phyloP scores from a whole-genome alignment of 2,329 filamentous ascomycete genomes.

The Sclerotiophoma versabilis region DNA sequence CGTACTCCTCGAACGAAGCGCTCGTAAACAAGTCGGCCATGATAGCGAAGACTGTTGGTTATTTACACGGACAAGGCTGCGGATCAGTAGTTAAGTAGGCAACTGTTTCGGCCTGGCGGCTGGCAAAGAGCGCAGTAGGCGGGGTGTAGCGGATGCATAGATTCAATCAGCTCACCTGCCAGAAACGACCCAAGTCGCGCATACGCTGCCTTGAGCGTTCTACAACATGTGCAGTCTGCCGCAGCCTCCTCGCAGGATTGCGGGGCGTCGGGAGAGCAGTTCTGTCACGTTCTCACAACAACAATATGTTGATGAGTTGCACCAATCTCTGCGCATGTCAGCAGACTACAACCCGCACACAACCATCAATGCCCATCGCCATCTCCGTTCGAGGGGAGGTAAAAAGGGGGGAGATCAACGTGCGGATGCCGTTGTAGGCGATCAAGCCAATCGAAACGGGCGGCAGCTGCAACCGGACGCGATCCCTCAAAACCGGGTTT shows the following conservation, averaged over 20 bases:
- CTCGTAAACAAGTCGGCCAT: conserved; percentile 9
- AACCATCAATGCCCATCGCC: no score
- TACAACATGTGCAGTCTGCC: conserved; percentile 1
- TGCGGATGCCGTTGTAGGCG: conserved; percentile 2
- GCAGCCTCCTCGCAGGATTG: neutral
- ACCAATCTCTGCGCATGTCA: neutral
- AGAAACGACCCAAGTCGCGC: neutral
- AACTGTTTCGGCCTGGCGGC: neutral
- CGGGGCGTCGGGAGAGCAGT: neutral
- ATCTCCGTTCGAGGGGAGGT: neutral
- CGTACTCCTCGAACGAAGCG: conserved; percentile 22
- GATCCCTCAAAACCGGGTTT: conserved; percentile 34
- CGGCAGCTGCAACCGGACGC: conserved; percentile 23
- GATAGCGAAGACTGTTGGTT: neutral
- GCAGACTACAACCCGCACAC: neutral
- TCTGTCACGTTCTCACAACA: no score
- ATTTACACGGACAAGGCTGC: neutral
- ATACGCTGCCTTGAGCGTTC: conserved; percentile 1
- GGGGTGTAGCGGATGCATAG: conserved; percentile 16
- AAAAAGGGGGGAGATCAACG: conserved; percentile 1
- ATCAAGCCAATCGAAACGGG: conserved; percentile 11
- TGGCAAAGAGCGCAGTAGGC: conserved; percentile 2
- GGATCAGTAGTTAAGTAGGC: neutral
- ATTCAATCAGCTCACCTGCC: conserved; percentile 8
- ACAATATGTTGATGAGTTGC: neutral